A percentile compares a stretch with the other conserved stretches of the same genome.
Evolutionary conservation across 768 basidiomycete species (phyloP).

Genomic region (Harrya chromipes): DNA sequence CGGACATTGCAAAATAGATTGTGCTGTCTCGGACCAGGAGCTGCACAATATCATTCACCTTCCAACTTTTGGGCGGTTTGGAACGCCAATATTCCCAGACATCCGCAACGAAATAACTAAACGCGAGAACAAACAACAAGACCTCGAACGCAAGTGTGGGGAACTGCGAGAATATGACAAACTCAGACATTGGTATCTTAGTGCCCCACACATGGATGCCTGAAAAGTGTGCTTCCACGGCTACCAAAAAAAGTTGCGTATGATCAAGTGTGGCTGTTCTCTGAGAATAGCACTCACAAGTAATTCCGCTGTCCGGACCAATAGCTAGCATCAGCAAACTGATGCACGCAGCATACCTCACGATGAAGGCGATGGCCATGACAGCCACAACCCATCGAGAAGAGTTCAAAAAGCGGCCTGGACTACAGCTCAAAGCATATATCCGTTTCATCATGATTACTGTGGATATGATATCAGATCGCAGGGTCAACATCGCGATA

Average conservation of each 20-base stretch:
- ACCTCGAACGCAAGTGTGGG: slow-evolving; percentile 14
- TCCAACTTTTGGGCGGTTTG: not conserved
- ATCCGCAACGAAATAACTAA: slow-evolving; percentile 6
- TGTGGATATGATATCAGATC: not conserved
- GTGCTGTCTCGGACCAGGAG: slow-evolving; percentile 20
- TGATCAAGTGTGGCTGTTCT: not conserved
- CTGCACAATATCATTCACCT: slow-evolving; percentile 5
- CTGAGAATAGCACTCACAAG: slow-evolving; percentile 1
- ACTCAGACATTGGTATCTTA: not conserved
- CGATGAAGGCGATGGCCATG: slow-evolving; percentile 8
- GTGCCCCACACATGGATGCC: slow-evolving; percentile 5
- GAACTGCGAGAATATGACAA: slow-evolving; percentile 3
- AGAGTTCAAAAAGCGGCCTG: slow-evolving; percentile 3
- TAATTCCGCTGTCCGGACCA: slow-evolving; percentile 9
- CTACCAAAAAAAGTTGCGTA: not conserved
- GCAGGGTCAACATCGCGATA: not conserved
- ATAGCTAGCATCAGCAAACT: slow-evolving; percentile 8
- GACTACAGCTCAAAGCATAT: slow-evolving; percentile 7
- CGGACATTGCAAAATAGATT: slow-evolving; percentile 19
- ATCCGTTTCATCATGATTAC: slow-evolving; percentile 23
- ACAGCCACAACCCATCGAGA: slow-evolving; percentile 3
- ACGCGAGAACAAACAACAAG: slow-evolving; percentile 15
- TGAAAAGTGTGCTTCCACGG: not conserved
- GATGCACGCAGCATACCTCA: slow-evolving; percentile 2
- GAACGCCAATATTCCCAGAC: slow-evolving; percentile 5